Base-by-base conservation (phyloP, 495 filamentous ascomycete species). In the Baudoinia panamericana region DNA sequence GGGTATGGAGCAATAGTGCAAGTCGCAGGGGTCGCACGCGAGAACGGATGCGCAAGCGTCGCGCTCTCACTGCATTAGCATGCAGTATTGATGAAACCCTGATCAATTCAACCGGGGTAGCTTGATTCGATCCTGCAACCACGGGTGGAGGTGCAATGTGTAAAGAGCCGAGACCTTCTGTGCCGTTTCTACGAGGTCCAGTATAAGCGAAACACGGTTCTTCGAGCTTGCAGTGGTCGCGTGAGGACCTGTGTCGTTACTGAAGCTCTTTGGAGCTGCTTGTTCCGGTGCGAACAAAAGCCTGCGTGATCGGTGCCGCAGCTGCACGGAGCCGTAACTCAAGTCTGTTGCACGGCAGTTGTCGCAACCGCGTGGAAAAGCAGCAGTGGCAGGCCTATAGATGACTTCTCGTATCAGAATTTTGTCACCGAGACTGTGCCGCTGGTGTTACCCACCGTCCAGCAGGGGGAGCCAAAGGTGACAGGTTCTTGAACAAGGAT, bases 1-100 rank as follows among this genome's bases (percentile, higher is more conserved):
- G 31, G 30, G 16, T 23, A 27, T 26, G 30, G 25, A 43, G 29
- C 40, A 36, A 10, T 9, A 39, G 10, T 16, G 16, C 8, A 15
- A 8, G 8, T 26, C 13, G 37, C 41, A 43, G 41, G 41, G 22
- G 22, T 37, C 24, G 33, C 41, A 45, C 41, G 41, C 41, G 41
- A 45, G 22, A 45, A 45, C 9, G 13, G 33, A 15, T 45, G 41
- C 41, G 22, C 28, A 32, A 42, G 39, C 39, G 28, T 34, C 27
- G 39, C 28, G 28, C 8, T 40, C 13, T 40, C 16, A 20, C 39
- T 22, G 39, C 39, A 42, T 22, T 5, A 21, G 15, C 31, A 12
- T 20, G 34, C 21, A 13, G 34, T 12, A 36, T 21, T 11, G 13
- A 29, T 29, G 26, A 29, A n/a, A 29, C 26, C 9, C 26, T 29